Conservation (phyloP, 805 yeast species). For the Schizosaccharomyces japonicus region DNA sequence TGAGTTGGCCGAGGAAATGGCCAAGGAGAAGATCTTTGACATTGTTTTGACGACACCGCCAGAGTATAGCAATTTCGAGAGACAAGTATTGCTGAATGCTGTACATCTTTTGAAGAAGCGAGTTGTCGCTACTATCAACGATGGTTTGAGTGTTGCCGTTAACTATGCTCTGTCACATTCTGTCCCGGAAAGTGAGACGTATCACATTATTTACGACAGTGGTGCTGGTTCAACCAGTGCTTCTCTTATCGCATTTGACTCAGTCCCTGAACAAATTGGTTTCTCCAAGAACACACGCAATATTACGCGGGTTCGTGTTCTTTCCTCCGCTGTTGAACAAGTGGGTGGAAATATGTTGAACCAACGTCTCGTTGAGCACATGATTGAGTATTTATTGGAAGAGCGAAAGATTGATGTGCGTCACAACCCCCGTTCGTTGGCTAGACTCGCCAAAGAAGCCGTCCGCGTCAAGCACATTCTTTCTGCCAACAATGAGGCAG, state of each 20-base stretch:
- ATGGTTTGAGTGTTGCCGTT: conserved; percentile 76
- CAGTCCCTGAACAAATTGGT: conserved; percentile 16
- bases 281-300: conserved; percentile 1
- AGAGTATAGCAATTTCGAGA: conserved; percentile 35
- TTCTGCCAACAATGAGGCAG: conserved; percentile 68
- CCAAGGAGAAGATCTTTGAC: conserved; percentile 38
- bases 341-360: conserved; percentile 66
- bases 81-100: conserved; percentile 49
- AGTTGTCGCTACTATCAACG: conserved; percentile 52
- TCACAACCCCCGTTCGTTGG: conserved; percentile 31
- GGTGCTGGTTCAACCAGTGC: conserved; percentile 86
- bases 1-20: conserved; percentile 35
- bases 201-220: conserved; percentile 61
- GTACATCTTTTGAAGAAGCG: conserved; percentile 44
- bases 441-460: conserved; percentile 55
- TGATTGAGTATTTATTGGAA: conserved; percentile 34
- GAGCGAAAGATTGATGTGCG: conserved; percentile 22
- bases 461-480: conserved; percentile 71
- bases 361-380: conserved; percentile 31
- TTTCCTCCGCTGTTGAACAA: conserved; percentile 44
- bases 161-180: conserved; percentile 45
- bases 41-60: conserved; percentile 62
- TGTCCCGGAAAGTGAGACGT: conserved; percentile 24
- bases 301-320: conserved; percentile 29
- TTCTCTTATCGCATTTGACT: conserved; percentile 45